Percentiles rank a stretch among this genome's conserved stretches.
Evolutionary conservation across 257 asterid species (phyloP).

Genomic region (Rubia yunnanensis): DNA sequence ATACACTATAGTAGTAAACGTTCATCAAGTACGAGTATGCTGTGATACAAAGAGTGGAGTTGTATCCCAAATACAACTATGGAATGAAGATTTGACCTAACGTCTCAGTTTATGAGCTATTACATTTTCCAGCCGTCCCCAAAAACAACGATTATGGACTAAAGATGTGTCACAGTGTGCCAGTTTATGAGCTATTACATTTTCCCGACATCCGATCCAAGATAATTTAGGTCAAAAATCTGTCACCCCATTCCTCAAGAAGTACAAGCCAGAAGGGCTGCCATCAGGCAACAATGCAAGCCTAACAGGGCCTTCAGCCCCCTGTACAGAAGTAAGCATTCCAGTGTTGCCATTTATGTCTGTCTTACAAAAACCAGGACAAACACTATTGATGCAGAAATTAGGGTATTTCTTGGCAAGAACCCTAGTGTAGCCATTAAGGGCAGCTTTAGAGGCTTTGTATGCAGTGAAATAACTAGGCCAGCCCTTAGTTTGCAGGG

Average conservation of each 20-base stretch:
- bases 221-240: background rate
- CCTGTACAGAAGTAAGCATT: slow-evolving; percentile 5
- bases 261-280: slow-evolving; percentile 25
- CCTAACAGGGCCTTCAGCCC: slow-evolving; percentile 15
- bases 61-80: no score
- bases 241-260: background rate
- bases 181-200: no score
- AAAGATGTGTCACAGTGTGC: no score
- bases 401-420: slow-evolving; percentile 16
- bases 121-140: no score
- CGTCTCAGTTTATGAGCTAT: no score
- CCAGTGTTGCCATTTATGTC: slow-evolving; percentile 18
- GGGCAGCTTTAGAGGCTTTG: slow-evolving; percentile 25
- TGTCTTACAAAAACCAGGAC: slow-evolving; percentile 23
- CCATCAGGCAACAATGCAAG: slow-evolving; percentile 19
- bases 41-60: no score
- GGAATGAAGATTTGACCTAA: no score
- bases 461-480: slow-evolving; percentile 17
- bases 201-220: no score
- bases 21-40: no score
- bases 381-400: slow-evolving; percentile 18
- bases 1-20: no score
- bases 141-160: no score
- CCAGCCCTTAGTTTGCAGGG: slow-evolving; percentile 22
- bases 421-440: slow-evolving; percentile 26